Evolutionary conservation across 257 asterid genomes (phyloP).

Genomic region (Verbascum thapsus): DNA sequence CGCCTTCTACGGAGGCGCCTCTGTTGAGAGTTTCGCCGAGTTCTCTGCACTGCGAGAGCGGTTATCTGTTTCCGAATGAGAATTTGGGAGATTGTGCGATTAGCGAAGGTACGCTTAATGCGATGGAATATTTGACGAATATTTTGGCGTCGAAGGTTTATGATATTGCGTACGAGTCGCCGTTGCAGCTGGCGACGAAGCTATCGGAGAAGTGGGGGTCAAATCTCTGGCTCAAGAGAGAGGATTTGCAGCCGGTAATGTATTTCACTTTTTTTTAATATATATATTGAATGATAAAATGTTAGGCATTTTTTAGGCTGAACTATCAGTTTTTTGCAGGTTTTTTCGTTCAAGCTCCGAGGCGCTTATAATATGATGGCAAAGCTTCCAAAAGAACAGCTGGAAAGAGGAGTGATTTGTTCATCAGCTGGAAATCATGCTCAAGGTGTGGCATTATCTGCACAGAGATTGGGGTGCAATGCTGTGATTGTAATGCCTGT

Average conservation of each 20-base stretch:
- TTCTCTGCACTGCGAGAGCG: constrained; percentile 66
- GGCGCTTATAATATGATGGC: constrained; percentile 99
- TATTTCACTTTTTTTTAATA: not conserved
- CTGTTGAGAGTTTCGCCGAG: constrained; percentile 46
- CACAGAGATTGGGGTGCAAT: constrained; percentile 63
- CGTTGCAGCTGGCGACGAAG: constrained; percentile 74
- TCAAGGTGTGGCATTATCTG: constrained; percentile 88
- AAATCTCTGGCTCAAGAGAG: constrained; percentile 82
- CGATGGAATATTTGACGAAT: constrained; percentile 71
- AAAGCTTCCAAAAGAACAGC: constrained; percentile 65
- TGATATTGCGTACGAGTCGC: constrained; percentile 76
- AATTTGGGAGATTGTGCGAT: constrained; percentile 32
- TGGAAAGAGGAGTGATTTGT: constrained; percentile 75
- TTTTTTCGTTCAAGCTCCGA: constrained; percentile 86
- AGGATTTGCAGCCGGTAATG: constrained; percentile 88
- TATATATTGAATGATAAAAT: not conserved
- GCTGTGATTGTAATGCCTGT: constrained; percentile 89
- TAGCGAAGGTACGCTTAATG: constrained; percentile 37
- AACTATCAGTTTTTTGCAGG: constrained; percentile 48
- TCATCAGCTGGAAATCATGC: constrained; percentile 97
- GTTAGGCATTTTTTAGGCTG: constrained; percentile 2
- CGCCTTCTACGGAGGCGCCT: constrained; percentile 31
- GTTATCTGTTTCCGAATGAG: constrained; percentile 52
- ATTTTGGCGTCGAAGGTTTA: constrained; percentile 78
- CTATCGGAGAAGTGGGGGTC: constrained; percentile 68